Conservation (phyloP, 2,329 filamentous ascomycete genomes). For the Aspergillus sp. region DNA sequence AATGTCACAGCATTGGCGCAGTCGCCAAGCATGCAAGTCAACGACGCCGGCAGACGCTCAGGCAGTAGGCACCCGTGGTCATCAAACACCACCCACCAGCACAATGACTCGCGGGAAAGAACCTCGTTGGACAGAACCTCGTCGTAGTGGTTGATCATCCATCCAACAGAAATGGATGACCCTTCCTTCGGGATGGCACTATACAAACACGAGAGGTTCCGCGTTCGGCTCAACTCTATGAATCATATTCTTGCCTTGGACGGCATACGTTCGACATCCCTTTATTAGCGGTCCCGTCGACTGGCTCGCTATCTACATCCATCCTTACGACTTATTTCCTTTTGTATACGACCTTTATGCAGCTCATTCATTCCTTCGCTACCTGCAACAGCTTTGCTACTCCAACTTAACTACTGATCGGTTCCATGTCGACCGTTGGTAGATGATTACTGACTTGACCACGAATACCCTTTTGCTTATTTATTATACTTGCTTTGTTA, state of each 20-base stretch:
- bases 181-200: constrained; percentile 53
- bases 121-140: neutral
- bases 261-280: neutral
- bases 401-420: neutral
- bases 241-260: neutral
- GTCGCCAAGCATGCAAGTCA: constrained; percentile 19
- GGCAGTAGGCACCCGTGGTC: neutral
- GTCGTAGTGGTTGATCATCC: neutral
- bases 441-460: neutral
- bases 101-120: neutral
- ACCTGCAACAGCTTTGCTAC: neutral
- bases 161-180: constrained; percentile 64
- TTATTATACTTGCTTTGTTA: neutral
- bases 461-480: neutral
- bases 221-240: constrained; percentile 20
- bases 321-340: too few relatives aligned
- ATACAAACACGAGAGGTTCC: constrained; percentile 29
- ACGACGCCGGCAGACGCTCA: constrained; percentile 1
- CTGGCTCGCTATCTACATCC: too few relatives aligned
- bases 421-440: neutral
- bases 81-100: neutral
- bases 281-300: too few relatives aligned
- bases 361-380: neutral
- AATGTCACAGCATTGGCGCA: constrained; percentile 21
- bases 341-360: neutral